Evolutionary conservation across 139 green algal genomes (phyloP), one percentile per base, ranked within the genome.

Genomic region (Spirogloea muscicola): DNA sequence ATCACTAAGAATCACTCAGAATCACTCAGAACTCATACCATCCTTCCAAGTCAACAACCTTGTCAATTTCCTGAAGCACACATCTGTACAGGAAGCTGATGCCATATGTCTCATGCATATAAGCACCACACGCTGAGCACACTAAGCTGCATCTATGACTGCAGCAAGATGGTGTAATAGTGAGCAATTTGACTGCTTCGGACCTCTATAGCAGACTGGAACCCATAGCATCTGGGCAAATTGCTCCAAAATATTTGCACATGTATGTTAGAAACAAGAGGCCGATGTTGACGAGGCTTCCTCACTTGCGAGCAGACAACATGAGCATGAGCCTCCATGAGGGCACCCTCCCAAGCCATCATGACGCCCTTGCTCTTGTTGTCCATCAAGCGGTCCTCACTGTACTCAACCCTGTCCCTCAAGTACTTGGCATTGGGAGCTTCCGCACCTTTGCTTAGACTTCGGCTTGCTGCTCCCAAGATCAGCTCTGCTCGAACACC

Each of bases 311-410:
- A 49, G 58, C 67, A 76, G 29, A 76, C 66, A 10, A 86, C 73
- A 39, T 91, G 82, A 1, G 93, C 92, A 77, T 98, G 93, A 1
- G 81, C 73, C 48, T 91, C 65, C 94, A 98, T 98, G 1, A 98
- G 85, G 0, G 91, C 90, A 5, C 57, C 55, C 77, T 97, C 93
- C 93, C 94, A 98, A 0, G 83, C 84, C 94, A 98, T 98, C 94
- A 98, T 98, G 25, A 98, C 94, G 0, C 86, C 94, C 37, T 94
- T 88, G 3, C 86, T 85, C 7, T 94, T 82, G 6, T 86, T 88
- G 78, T 97, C 93, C 41, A 96, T 76, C 36, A 95, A 37, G 38
- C 66, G 80, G 31, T 75, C 48, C 13, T 78, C 77, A 27, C 33
- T 46, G 31, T 85, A 72, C 44, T 86, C 82, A n/a, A 78, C 75